phyloP scores from a whole-genome alignment of 164 flowering plant species.

The Aristolochia fimbriata region DNA sequence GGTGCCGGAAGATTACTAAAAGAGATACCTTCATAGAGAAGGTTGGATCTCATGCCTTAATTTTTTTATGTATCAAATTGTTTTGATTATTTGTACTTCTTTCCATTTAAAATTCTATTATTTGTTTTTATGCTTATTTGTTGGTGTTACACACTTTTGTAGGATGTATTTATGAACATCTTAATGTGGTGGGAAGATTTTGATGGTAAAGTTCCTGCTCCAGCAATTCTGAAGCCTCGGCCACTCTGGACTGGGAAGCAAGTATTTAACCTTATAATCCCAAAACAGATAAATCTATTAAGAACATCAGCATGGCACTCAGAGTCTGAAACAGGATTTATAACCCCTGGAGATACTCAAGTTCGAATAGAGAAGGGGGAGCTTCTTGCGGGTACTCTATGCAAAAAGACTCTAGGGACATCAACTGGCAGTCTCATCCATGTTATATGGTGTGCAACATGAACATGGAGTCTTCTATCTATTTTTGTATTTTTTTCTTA shows the following conservation, averaged over 20 bases:
- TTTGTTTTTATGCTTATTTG: neutral
- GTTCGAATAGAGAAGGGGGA: constrained; percentile 93
- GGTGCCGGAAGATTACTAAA: constrained; percentile 93
- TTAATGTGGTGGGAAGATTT: constrained; percentile 99
- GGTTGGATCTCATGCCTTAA: constrained; percentile 24
- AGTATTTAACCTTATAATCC: constrained; percentile 93
- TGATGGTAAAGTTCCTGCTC: constrained; percentile 96
- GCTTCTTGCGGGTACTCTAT: constrained; percentile 82
- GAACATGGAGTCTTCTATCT: neutral
- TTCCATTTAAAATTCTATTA: neutral
- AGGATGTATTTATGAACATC: constrained; percentile 98
- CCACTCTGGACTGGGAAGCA: constrained; percentile 99
- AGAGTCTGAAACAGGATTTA: constrained; percentile 64
- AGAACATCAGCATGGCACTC: constrained; percentile 87
- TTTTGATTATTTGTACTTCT: too few relatives aligned
- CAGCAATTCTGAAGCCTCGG: constrained; percentile 86
- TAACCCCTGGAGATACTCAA: constrained; percentile 91
- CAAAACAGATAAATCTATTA: constrained; percentile 89
- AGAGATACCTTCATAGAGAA: constrained; percentile 96
- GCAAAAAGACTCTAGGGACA: constrained; percentile 95
- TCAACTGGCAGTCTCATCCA: constrained; percentile 97
- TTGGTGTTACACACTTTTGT: too few relatives aligned
- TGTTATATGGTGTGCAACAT: constrained; percentile 70
- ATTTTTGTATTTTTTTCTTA: neutral
- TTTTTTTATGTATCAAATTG: neutral